These are phyloP conservation scores for Mycena haematopus DNA, from an alignment of 768 basidiomycete genomes.

Conservation along the genomic window DNA sequence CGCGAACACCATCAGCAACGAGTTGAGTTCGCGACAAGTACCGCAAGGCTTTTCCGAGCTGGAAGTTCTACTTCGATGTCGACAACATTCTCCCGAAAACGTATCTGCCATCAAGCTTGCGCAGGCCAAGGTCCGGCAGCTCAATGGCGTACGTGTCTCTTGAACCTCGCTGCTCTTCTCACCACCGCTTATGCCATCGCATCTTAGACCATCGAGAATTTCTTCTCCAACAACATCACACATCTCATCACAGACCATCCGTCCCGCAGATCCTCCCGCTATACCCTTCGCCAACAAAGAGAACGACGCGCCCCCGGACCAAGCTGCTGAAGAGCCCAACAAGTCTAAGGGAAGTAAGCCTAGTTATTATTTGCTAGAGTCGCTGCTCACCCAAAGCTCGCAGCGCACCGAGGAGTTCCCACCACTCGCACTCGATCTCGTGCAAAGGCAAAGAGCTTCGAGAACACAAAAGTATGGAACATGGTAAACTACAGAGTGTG, in stretches of 20 bases:
- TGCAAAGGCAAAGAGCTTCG: constrained; percentile 71
- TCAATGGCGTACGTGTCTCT: constrained; percentile 77
- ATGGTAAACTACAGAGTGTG: constrained; percentile 74
- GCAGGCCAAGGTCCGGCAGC: constrained; percentile 61
- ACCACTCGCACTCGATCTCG: constrained; percentile 43
- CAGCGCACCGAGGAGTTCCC: constrained; percentile 40
- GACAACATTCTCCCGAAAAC: constrained; percentile 50
- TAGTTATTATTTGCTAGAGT: background rate
- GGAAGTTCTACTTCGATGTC: constrained; percentile 85
- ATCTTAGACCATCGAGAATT: constrained; percentile 78
- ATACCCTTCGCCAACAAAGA: constrained; percentile 63
- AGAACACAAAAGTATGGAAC: constrained; percentile 86
- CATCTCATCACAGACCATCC: constrained; percentile 82
- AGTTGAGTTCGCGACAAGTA: constrained; percentile 83
- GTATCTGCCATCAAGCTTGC: constrained; percentile 48
- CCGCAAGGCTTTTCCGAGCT: constrained; percentile 80
- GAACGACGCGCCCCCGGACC: constrained; percentile 48
- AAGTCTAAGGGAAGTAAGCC: constrained; percentile 63
- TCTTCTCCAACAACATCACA: constrained; percentile 86
- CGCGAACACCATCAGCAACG: constrained; percentile 61
- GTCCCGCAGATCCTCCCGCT: constrained; percentile 40
- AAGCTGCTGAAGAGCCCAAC: constrained; percentile 69
- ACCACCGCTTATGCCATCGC: constrained; percentile 9
- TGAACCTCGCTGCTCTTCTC: constrained; percentile 11
- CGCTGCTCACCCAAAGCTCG: constrained; percentile 23